These are phyloP conservation scores for Peronospora belbahrii DNA, from an alignment of 352 stramenopile species.

Conservation along the genomic window DNA sequence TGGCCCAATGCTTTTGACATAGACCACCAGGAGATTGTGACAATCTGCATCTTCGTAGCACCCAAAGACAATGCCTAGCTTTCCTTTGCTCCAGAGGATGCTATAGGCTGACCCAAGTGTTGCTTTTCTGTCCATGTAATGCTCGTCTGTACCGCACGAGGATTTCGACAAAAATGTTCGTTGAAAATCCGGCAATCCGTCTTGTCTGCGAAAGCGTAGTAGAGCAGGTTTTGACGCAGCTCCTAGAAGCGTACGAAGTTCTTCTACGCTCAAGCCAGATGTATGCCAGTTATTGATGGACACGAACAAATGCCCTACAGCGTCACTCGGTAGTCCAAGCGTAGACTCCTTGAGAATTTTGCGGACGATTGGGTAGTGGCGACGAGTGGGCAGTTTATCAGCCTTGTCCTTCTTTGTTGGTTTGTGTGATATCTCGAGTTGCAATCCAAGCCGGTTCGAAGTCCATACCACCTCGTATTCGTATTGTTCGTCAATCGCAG, in stretches of 20 bases:
- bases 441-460: constrained; percentile 16
- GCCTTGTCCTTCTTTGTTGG: neutral
- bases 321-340: constrained; percentile 26
- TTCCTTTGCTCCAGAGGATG: constrained; percentile 31
- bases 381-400: neutral
- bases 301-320: constrained; percentile 32
- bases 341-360: constrained; percentile 26
- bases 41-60: constrained; percentile 32
- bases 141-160: constrained; percentile 9
- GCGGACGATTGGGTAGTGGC: constrained; percentile 21
- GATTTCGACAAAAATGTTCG: constrained; percentile 16
- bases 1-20: constrained; percentile 32
- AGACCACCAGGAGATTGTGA: constrained; percentile 28
- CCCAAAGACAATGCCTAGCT: constrained; percentile 38
- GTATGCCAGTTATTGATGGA: constrained; percentile 31
- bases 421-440: constrained; percentile 17
- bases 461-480: constrained; percentile 32
- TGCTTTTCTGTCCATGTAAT: neutral
- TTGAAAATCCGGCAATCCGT: constrained; percentile 9
- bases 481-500: constrained; percentile 1
- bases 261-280: constrained; percentile 12
- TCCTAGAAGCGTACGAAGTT: constrained; percentile 27
- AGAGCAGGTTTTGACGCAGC: constrained; percentile 30
- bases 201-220: constrained; percentile 26
- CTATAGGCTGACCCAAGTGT: constrained; percentile 24